Evolutionary conservation across 1,284 basidiomycete species (phyloP).

Genomic region (Malassezia obtusa): DNA sequence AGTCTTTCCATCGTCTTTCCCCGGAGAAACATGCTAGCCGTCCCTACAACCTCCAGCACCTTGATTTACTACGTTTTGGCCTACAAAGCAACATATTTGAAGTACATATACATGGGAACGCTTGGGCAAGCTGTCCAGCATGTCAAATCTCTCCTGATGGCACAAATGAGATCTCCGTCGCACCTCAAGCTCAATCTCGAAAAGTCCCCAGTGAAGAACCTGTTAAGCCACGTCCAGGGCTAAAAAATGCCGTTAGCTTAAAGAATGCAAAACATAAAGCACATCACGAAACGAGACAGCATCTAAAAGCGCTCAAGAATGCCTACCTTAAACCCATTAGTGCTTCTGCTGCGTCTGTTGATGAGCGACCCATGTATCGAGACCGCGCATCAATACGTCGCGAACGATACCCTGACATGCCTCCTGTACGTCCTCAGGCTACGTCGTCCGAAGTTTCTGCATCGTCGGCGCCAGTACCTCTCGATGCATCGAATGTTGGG

Average conservation of each 20-base stretch:
- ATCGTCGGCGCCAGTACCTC: background rate
- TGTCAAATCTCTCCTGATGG: constrained; percentile 9
- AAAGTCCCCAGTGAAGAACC: background rate
- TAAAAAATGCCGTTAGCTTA: background rate
- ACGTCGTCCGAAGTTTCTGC: background rate
- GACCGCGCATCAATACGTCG: constrained; percentile 14
- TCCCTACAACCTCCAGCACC: constrained; percentile 11
- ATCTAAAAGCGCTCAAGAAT: constrained; percentile 1
- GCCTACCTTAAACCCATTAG: background rate
- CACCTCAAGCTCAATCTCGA: background rate
- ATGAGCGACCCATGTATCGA: background rate
- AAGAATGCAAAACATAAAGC: background rate
- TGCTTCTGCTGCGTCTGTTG: background rate
- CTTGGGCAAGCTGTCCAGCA: constrained; percentile 8
- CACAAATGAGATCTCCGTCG: constrained; percentile 12
- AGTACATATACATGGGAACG: constrained; percentile 13
- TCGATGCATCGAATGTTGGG: constrained; percentile 8
- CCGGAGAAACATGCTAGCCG: constrained; percentile 15
- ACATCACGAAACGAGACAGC: constrained; percentile 4
- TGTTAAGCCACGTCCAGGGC: background rate
- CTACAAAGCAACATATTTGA: constrained; percentile 13
- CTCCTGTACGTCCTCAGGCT: background rate
- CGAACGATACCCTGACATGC: background rate
- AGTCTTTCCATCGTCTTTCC: constrained; percentile 13
- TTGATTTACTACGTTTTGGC: constrained; percentile 17